Conservation (phyloP, 805 yeast species). For the Lipomyces orientalis region DNA sequence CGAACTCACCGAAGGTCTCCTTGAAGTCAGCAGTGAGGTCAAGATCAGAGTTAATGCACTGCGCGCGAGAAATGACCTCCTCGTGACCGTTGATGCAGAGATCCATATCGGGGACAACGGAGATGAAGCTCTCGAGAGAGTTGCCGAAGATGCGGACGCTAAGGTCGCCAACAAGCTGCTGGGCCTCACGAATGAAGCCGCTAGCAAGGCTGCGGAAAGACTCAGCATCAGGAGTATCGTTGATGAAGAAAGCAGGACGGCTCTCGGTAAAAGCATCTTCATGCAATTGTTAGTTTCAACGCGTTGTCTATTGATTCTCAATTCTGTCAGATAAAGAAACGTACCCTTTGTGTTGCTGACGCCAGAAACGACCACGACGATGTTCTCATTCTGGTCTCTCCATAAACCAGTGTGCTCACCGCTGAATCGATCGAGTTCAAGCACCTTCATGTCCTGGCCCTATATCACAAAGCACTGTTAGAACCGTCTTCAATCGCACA, state of each 20-base stretch:
- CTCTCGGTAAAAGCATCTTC: conserved; percentile 33
- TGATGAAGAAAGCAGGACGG: conserved; percentile 35
- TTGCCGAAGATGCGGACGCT: conserved; percentile 31
- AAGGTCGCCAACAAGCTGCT: conserved; percentile 38
- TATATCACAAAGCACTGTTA: background rate
- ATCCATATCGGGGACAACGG: conserved; percentile 38
- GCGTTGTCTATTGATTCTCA: background rate
- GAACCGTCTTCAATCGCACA: background rate
- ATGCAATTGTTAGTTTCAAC: background rate
- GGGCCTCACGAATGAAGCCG: conserved; percentile 35
- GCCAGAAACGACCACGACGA: conserved; percentile 36
- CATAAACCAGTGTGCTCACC: conserved; percentile 38
- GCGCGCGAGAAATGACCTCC: conserved; percentile 33
- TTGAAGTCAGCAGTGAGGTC: conserved; percentile 28
- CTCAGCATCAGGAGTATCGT: conserved; percentile 36
- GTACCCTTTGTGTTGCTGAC: conserved; percentile 34
- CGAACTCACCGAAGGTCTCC: conserved; percentile 31
- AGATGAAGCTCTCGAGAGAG: conserved; percentile 31
- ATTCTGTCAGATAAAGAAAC: background rate
- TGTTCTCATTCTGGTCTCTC: conserved; percentile 36
- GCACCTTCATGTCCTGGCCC: conserved; percentile 39
- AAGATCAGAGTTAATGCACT: conserved; percentile 29
- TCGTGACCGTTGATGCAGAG: conserved; percentile 35
- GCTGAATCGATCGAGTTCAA: conserved; percentile 37
- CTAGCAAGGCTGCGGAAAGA: conserved; percentile 35